Conservation (phyloP, 2,329 filamentous ascomycete species). For the Hymenoscyphus albidus region DNA sequence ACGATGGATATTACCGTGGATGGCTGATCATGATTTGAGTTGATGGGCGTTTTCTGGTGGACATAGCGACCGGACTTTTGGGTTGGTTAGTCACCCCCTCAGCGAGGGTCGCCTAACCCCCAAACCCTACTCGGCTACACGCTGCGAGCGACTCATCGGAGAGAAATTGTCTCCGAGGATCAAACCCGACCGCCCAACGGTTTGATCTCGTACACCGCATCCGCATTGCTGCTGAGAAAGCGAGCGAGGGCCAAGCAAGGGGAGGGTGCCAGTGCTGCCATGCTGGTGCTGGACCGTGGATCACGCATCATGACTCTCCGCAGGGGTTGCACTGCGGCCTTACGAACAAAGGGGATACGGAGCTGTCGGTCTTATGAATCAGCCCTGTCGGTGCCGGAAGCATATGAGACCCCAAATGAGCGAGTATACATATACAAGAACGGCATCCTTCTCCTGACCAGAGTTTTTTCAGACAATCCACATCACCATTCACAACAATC, state of each 20-base stretch:
- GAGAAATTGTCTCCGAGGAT: not conserved
- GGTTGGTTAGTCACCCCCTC: too few relatives aligned
- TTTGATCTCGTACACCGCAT: slow-evolving; percentile 3
- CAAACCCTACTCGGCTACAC: not conserved
- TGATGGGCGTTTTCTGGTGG: not conserved
- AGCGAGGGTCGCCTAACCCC: too few relatives aligned
- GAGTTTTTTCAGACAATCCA: slow-evolving; percentile 8
- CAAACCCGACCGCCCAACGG: not conserved
- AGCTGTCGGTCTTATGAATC: slow-evolving; percentile 17
- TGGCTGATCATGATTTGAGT: not conserved
- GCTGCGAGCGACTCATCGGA: not conserved
- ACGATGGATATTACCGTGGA: not conserved
- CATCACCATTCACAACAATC: slow-evolving; percentile 11
- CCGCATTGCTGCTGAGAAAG: slow-evolving; percentile 3
- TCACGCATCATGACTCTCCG: slow-evolving; percentile 6
- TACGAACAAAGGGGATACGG: slow-evolving; percentile 13
- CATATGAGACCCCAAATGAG: slow-evolving; percentile 4
- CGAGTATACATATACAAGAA: slow-evolving; percentile 16
- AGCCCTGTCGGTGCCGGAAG: slow-evolving; percentile 12
- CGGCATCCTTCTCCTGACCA: slow-evolving; percentile 13
- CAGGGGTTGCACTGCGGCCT: not conserved
- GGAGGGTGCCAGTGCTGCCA: not conserved
- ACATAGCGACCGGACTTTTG: slow-evolving; percentile 4
- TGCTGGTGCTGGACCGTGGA: not conserved
- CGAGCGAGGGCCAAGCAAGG: not conserved